Conservation (phyloP, 1,284 basidiomycete species). For the Anthracocystis panici-leucophaei region DNA sequence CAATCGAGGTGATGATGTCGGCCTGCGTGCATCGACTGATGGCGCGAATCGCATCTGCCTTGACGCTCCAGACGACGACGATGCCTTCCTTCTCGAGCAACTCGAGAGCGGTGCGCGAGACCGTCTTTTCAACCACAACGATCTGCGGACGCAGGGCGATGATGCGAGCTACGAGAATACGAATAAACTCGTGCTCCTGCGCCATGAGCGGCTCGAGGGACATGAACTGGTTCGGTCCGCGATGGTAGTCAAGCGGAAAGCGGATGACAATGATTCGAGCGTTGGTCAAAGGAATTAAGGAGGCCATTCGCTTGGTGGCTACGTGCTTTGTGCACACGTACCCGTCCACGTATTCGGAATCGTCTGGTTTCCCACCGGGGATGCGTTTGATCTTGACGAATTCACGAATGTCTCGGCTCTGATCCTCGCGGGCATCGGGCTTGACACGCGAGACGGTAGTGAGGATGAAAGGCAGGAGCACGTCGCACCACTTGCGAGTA, state of each 20-base stretch:
- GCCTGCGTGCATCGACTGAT: conserved; percentile 94
- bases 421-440: conserved; percentile 74
- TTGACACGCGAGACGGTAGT: conserved; percentile 62
- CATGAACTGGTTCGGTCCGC: conserved; percentile 89
- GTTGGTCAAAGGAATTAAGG: conserved; percentile 74
- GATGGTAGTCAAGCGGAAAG: conserved; percentile 94
- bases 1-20: conserved; percentile 94
- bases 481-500: conserved; percentile 59
- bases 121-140: conserved; percentile 90
- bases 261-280: conserved; percentile 95
- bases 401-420: conserved; percentile 88
- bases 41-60: conserved; percentile 85
- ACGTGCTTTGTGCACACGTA: conserved; percentile 98
- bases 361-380: conserved; percentile 88
- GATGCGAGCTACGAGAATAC: conserved; percentile 88
- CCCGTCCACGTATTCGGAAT: conserved; percentile 97
- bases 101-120: conserved; percentile 90
- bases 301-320: conserved; percentile 83
- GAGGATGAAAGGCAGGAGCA: conserved; percentile 59
- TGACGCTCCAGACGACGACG: conserved; percentile 89
- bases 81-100: conserved; percentile 88
- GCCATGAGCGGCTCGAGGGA: conserved; percentile 90
- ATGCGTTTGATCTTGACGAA: conserved; percentile 99
- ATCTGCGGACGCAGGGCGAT: conserved; percentile 91
- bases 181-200: conserved; percentile 94